Evolutionary conservation across 225 moss, liverwort and hornwort genomes (phyloP).

Genomic region (Physcomitrium patens): DNA sequence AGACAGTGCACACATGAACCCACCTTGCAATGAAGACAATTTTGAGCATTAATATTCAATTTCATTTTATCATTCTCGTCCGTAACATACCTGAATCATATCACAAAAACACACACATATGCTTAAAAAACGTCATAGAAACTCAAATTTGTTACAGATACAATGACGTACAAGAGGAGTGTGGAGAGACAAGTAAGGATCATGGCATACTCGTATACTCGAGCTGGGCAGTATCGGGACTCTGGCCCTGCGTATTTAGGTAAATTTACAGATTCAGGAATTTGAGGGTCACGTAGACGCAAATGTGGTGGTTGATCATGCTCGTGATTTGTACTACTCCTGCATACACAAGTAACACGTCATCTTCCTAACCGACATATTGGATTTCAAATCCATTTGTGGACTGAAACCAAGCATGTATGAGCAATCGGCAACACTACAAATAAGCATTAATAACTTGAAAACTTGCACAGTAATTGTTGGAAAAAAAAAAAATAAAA

Average conservation of each 20-base stretch:
- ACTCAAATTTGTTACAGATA: too few species aligned
- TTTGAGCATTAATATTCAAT: conserved; percentile 84
- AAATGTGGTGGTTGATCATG: conserved; percentile 90
- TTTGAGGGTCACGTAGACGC: conserved; percentile 53
- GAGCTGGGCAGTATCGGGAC: conserved; percentile 82
- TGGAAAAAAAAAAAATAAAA: neutral
- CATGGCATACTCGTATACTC: conserved; percentile 75
- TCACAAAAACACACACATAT: neutral
- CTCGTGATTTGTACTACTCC: conserved; percentile 91
- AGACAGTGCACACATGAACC: conserved; percentile 5
- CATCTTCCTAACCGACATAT: neutral
- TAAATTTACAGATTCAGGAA: conserved; percentile 68
- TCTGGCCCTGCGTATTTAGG: conserved; percentile 75
- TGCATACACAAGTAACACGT: conserved; percentile 26
- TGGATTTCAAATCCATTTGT: neutral
- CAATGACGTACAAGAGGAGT: neutral
- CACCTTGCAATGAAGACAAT: conserved; percentile 96
- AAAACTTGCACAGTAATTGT: neutral
- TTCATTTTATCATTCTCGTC: conserved; percentile 58
- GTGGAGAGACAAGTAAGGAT: neutral
- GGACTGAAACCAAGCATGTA: neutral
- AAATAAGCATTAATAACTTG: neutral
- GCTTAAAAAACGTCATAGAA: neutral
- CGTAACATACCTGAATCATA: conserved; percentile 54
- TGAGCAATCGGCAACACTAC: neutral